Base-by-base conservation (phyloP, 176 grass and related monocot genomes). In the Carex parvula region DNA sequence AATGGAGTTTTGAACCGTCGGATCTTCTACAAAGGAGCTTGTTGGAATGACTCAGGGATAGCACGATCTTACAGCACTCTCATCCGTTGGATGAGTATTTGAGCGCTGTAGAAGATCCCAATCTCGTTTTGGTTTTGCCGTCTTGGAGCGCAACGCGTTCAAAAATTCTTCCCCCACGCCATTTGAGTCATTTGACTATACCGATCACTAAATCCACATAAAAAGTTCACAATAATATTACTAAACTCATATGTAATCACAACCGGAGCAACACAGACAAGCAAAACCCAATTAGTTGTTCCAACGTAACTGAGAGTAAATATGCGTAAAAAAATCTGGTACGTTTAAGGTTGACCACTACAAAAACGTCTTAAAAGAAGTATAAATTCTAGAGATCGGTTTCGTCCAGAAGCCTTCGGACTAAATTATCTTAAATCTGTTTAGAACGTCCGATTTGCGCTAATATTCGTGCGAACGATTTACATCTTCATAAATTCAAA, bases 291-390 rank as follows among this genome's bases (percentile, higher is more conserved):
- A 2, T 10, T 48, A 48, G 2, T 64, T 30, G 1, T 24, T 30
- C 1, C 2, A 10, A 30, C 11, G 11, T 30, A 24, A 30, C 22
- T 12, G 3, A 5, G 1, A 64, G 62, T 64, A 5, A 13, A 64
- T 64, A 24, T 14, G 1, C 24, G 62, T 64, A 29, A 64, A 29
- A 8, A 1, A 1, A 0, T 48, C 10, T 0, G 0, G 92, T 74
- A 97, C 74, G 77, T 82, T 88, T 46, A 92, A 92, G 88, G 72
- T 85, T 84, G 86, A 78, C 52, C 44, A 3, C 2, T 48, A 11
- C 9, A 48, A 11, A 48, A 48, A 1, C 46, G 8, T 6, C 7
- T 46, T 8, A 2, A 46, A 46, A 9, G 42, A 8, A 9, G 42
- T 48, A 48, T 2, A 48, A 48, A 48, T 48, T 10, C 8, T 11